Evolutionary conservation across 305 asterid genomes (phyloP), one percentile per base, ranked within the genome.

Genomic region (Fraxinus paxiana): DNA sequence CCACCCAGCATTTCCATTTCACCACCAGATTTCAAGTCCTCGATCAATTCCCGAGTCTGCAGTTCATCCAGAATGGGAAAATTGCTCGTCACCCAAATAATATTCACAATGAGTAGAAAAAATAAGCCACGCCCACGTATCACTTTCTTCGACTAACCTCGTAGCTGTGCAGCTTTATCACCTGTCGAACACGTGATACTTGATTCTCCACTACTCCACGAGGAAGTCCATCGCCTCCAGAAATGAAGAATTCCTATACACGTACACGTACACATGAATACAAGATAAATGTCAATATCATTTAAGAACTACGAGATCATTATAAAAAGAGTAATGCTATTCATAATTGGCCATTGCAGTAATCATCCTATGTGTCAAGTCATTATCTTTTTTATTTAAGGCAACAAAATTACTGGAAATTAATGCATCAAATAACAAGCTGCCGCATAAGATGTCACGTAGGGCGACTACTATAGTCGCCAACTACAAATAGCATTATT

Each of bases 121-220:
- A 30, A 69, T 0, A 65, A 8, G 73, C 73, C 34, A 65, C 20
- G 1, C 18, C 37, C 18, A 65, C 17, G 0, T 12, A 67, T 30
- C 20, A 69, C 3, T 69, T 12, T 15, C 43, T 70, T n/a, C 24
- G 30, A 87, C 98, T 90, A 80, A 96, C 99, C 99, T 96, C 99
- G 67, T 89, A 87, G 84, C 96, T 86, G 8, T 83, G 92, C 88
- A 96, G 85, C 90, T 88, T 92, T 83, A 96, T 82, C 77, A 94
- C 91, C 90, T 91, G 93, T 75, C 98, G 93, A 80, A 87, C 86
- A 18, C 92, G 97, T 61, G 93, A 94, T 20, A 96, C 93, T 79
- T 94, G 98, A 90, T 96, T 96, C 81, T 96, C 99, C 83, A 94
- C 99, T 73, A 93, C 97, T 85, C 98, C 99, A 80, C 99, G 98